Base-by-base conservation (phyloP, 2,329 filamentous ascomycete species). In the Cadophora gregata region DNA sequence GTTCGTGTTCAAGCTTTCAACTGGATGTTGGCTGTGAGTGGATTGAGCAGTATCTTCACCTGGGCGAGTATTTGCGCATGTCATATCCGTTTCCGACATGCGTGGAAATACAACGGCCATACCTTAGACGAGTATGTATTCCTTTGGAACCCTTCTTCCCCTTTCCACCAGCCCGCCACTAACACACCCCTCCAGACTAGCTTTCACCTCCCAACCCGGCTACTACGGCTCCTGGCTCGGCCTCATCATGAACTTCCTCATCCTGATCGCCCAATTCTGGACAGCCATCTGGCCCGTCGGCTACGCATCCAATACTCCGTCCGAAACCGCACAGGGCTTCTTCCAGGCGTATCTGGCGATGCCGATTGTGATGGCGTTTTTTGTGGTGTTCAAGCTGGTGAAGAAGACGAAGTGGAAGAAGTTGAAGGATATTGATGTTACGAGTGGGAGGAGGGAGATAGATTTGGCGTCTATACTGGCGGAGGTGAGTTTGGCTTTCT, bases 1-100 rank as follows among this genome's bases (percentile, higher is more conserved):
- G 47, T 42, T 42, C 21, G 60, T 10, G 60, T 53, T 16, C 47
- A 62, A 29, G 60, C 50, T 19, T 62, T 62, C 60, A 97, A 81
- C 72, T 90, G 88, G 87, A 82, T 90, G 65, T 81, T 92, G 58
- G 85, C 90, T 0, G 84, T 93, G 24, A 91, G 89, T 0, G 90
- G 90, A 62, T 84, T 93, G 14, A 86, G 87, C 1, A 88, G 86
- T 68, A 86, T 93, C 75, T 91, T 93, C 78, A 90, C 90, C 27
- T 93, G 90, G 90, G 87, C 85, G 38, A 89, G 83, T 68, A 88
- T 89, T 73, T 89, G 86, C 76, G 76, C 88, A 1, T 81, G 85
- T 0, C 86, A 89, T 74, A 89, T 90, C 74, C 86, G 88, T 59
- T 90, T 90, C 83, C 84, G 87, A 67, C 76, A 82, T 53, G 86